Base-by-base conservation (phyloP, 202 grass and related monocot genomes). In the Setaria italica region DNA sequence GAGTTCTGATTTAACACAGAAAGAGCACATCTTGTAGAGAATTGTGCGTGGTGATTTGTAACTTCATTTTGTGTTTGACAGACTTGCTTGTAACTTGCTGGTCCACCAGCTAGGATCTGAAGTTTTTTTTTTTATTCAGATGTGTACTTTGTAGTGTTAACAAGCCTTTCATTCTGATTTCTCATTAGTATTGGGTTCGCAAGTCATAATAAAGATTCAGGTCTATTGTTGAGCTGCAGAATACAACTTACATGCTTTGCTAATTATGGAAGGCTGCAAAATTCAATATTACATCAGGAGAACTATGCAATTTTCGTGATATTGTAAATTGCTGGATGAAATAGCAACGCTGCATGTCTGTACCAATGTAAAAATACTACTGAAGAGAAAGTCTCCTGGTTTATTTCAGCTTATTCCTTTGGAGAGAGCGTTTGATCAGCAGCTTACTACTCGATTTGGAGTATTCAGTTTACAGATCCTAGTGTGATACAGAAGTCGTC, bases 1-100 rank as follows among this genome's bases (percentile, higher is more conserved):
- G 19, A 72, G 56, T 71, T 82, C 37, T 72, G 25, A 55, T 86
- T 77, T 71, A 65, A 41, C 58, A 48, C 17, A 33, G 62, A 63
- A 64, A 4, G 4, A 67, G 7, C 48, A 48, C 58, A 56, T 75
- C 25, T 14, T 30, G 34, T 19, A 73, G 42, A 60, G 25, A 42
- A 42, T 13, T 85, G 63, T 79, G 59, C 2, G 1, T 50, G 11
- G 29, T 43, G 45, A 51, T 66, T 81, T 73, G 49, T 79, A 83
- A 79, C 9, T 53, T 30, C 6, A 58, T 47, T 56, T 79, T 66
- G 13, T 5, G 37, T 75, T 74, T 33, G 11, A 33, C 21, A 47
- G 14, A 4, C 43, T 47, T 63, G 39, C 35, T 7, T 80, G 49
- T 60, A 69, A 62, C 49, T 47, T 70, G 29, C 29, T 20, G 15